A percentile compares a stretch with the other conserved stretches of the same genome.
phyloP scores from a whole-genome alignment of 73 alveolate genomes.

The Urostyla sp. region DNA sequence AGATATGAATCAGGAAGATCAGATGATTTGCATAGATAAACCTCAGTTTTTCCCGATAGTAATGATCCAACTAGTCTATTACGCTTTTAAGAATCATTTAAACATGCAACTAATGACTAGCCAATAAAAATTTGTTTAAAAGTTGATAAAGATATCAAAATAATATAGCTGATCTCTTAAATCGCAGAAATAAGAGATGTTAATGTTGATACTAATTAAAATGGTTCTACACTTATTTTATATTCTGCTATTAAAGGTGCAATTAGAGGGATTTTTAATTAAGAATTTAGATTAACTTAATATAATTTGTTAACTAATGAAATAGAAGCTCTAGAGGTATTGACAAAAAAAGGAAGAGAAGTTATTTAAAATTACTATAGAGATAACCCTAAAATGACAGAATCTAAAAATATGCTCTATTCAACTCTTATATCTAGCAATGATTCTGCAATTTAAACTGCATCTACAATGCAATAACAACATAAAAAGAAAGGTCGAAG shows the following conservation, averaged over 20 bases:
- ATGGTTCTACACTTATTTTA: constrained; percentile 7
- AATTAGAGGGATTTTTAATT: constrained; percentile 51
- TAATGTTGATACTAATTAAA: neutral
- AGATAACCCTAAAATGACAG: neutral
- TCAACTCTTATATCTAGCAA: neutral
- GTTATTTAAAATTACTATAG: constrained; percentile 28
- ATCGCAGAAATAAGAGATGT: constrained; percentile 48
- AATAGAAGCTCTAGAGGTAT: constrained; percentile 51
- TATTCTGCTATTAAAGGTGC: constrained; percentile 13
- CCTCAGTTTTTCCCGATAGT: neutral
- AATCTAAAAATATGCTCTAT: neutral
- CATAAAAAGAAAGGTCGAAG: neutral
- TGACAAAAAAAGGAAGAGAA: constrained; percentile 35
- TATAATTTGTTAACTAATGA: constrained; percentile 35
- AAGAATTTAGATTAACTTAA: constrained; percentile 1
- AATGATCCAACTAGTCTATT: neutral
- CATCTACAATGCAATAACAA: neutral
- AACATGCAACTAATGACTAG: constrained; percentile 34
- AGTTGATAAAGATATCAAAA: constrained; percentile 43
- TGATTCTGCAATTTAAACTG: neutral
- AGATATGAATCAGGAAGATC: constrained; percentile 13
- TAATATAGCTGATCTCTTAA: neutral
- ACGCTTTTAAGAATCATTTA: constrained; percentile 10
- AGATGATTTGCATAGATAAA: neutral
- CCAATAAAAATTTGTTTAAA: constrained; percentile 42